Base-by-base conservation (phyloP, 805 yeast genomes). In the Kazachstania taianensis region DNA sequence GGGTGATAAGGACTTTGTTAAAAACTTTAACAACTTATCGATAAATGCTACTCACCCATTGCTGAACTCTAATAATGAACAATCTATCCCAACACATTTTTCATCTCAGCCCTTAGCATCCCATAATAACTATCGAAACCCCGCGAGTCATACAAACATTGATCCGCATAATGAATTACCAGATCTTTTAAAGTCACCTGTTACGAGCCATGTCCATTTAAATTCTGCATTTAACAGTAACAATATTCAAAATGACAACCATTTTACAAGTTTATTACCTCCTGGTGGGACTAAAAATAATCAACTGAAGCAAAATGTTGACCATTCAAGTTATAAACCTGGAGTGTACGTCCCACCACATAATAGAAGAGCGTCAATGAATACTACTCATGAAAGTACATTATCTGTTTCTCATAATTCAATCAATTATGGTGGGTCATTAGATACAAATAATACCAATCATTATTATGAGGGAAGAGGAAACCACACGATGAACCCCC, bases 271-370 rank as follows among this genome's bases (percentile, higher is more conserved):
- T n/a, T n/a, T n/a, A n/a, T n/a, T n/a, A n/a, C n/a, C n/a, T n/a
- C n/a, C n/a, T n/a, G n/a, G n/a, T n/a, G n/a, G n/a, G n/a, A n/a
- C 17, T 16, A 19, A 7, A 14, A 31, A 17, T n/a, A 7, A 4
- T n/a, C 16, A 10, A 20, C 20, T 6, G 17, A 29, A 24, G 7
- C n/a, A 15, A 15, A 17, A 15, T 33, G 22, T 25, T 18, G 20
- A 28, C 12, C 17, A 14, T 14, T 9, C 8, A 22, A 19, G n/a
- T 25, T 40, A 34, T 22, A 54, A 49, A 37, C 41, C 53, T 1
- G 59, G 60, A 8, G 49, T 53, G 20, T 72, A 72, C 43, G 59
- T 72, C 15, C 76, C 75, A 19, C 78, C 78, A 10, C 77, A 72
- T 46, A 75, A 70, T 40, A 61, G 78, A 45, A 58, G 66, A 36